phyloP scores from a whole-genome alignment of 2,329 filamentous ascomycete genomes.

The Parastagonospora avenae region DNA sequence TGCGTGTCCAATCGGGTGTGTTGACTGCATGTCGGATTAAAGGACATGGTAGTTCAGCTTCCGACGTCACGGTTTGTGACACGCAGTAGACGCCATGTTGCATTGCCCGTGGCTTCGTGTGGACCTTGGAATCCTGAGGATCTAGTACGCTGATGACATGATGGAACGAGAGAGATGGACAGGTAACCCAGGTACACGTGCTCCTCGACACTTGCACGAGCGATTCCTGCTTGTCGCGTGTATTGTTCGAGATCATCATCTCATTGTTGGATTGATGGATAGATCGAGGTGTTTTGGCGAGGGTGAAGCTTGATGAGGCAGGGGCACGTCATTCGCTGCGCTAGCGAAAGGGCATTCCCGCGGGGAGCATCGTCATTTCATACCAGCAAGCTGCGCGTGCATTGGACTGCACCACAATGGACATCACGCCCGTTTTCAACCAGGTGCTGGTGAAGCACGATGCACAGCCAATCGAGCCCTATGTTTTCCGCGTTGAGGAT shows the following conservation, averaged over 20 bases:
- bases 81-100: not conserved
- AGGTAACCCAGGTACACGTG: not conserved
- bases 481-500: constrained; percentile 46
- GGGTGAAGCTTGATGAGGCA: not conserved
- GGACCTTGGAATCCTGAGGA: not conserved
- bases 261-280: not conserved
- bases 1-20: constrained; percentile 4
- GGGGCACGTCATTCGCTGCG: not conserved
- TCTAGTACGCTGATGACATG: not conserved
- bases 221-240: too few relatives aligned
- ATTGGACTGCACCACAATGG: constrained; percentile 42
- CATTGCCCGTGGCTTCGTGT: not conserved
- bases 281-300: not conserved
- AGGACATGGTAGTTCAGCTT: not conserved
- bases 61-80: constrained; percentile 1
- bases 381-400: constrained; percentile 13
- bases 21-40: not conserved
- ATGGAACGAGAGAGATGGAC: not conserved
- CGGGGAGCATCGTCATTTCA: constrained; percentile 33
- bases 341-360: constrained; percentile 20
- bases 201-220: too few relatives aligned
- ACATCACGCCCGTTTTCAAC: constrained; percentile 73
- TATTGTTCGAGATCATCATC: not conserved
- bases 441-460: constrained; percentile 67
- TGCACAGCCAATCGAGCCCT: constrained; percentile 56